Evolutionary conservation across 352 stramenopile species (phyloP).

Genomic region (Plasmopara halstedii): DNA sequence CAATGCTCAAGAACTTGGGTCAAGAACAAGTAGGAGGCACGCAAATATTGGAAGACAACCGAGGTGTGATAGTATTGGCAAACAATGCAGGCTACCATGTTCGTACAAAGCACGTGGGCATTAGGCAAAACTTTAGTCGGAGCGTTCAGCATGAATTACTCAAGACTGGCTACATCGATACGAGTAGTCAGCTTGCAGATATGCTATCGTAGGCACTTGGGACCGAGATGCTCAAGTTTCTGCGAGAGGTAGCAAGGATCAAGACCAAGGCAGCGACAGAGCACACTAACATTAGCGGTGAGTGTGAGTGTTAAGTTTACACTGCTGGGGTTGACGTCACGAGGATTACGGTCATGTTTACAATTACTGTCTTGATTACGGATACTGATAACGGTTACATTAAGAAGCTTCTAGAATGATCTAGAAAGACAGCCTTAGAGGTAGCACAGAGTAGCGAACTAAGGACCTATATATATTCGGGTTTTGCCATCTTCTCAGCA

Average conservation of each 20-base stretch:
- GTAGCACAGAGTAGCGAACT: background rate
- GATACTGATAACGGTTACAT: background rate
- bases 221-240: background rate
- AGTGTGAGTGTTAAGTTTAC: background rate
- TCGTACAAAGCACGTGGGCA: background rate
- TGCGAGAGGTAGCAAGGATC: background rate
- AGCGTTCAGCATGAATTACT: background rate
- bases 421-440: background rate
- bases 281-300: background rate
- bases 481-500: too few relatives aligned
- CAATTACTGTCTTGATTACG: background rate
- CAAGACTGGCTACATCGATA: background rate
- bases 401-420: background rate
- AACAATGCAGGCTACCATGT: slow-evolving; percentile 1
- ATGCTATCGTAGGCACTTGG: background rate
- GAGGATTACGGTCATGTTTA: background rate
- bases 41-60: background rate
- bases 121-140: slow-evolving; percentile 2
- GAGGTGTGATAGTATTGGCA: slow-evolving; percentile 3
- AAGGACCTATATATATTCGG: background rate
- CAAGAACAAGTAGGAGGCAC: slow-evolving; percentile 2
- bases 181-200: background rate
- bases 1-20: background rate
- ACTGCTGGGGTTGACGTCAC: background rate
- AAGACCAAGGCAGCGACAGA: background rate